phyloP scores from a whole-genome alignment of 208 protist genomes.

The Trichomonas vaginalis region DNA sequence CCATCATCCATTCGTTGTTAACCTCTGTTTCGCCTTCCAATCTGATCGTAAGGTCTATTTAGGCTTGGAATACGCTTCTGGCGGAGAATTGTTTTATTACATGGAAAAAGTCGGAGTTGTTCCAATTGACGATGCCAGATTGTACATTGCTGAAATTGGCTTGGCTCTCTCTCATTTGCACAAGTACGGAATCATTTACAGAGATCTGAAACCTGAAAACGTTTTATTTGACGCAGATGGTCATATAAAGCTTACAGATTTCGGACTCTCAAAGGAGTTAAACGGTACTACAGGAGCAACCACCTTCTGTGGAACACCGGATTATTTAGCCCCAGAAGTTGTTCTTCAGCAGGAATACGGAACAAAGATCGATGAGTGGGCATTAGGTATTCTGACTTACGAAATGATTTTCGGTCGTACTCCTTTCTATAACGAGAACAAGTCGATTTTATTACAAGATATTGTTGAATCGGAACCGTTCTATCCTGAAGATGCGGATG shows the following conservation, averaged over 20 bases:
- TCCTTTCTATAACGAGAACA: slow-evolving; percentile 6
- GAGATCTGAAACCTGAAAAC: slow-evolving; percentile 15
- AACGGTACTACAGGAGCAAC: not conserved
- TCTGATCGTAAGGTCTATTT: not conserved
- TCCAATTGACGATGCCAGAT: not conserved
- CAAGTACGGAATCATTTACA: not conserved
- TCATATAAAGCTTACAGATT: not conserved
- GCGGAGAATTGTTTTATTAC: not conserved
- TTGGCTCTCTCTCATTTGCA: not conserved
- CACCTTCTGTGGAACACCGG: not conserved
- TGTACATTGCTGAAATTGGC: not conserved
- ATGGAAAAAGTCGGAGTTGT: not conserved
- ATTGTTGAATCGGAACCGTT: not conserved
- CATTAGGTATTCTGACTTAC: not conserved
- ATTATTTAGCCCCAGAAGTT: not conserved
- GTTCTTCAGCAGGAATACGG: not conserved
- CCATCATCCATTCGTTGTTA: not conserved
- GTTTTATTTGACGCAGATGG: not conserved
- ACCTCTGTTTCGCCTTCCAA: not conserved
- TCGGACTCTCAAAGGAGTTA: not conserved
- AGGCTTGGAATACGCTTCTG: not conserved
- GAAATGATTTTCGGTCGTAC: not conserved
- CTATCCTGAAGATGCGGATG: not conserved
- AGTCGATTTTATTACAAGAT: not conserved
- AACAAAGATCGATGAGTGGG: not conserved